These are phyloP conservation scores for Botrytis hyacinthi DNA, from an alignment of 2,329 filamentous ascomycete genomes.

Conservation along the genomic window DNA sequence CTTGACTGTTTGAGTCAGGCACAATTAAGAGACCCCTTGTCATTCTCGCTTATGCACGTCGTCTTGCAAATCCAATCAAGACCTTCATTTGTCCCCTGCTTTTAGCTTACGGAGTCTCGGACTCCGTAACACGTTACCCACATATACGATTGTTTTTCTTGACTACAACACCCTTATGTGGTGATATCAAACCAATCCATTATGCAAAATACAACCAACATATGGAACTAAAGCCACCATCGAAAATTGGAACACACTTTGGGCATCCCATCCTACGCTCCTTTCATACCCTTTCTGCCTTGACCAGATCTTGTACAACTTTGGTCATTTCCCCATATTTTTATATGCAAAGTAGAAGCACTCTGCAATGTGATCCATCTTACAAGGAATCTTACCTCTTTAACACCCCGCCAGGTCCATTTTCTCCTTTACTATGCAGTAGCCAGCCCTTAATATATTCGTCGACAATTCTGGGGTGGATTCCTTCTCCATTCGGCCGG, in stretches of 20 bases:
- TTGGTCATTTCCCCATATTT: slow-evolving; percentile 20
- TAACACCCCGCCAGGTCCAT: background rate
- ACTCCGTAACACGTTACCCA: slow-evolving; percentile 18
- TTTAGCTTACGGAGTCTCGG: slow-evolving; percentile 3
- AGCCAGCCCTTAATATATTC: background rate
- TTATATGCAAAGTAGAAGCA: slow-evolving; percentile 9
- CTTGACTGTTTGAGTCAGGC: background rate
- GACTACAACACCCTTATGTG: slow-evolving; percentile 1
- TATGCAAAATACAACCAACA: slow-evolving; percentile 4
- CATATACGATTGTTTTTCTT: background rate
- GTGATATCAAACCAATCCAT: slow-evolving; percentile 1
- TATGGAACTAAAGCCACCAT: slow-evolving; percentile 2
- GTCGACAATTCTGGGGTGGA: background rate
- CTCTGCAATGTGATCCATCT: slow-evolving; percentile 18
- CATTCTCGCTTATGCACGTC: slow-evolving; percentile 21
- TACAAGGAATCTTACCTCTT: background rate
- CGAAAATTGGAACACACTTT: background rate
- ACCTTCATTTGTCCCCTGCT: background rate
- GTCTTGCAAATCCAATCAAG: slow-evolving; percentile 15
- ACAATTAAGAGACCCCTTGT: background rate
- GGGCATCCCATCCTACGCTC: background rate
- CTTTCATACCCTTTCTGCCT: background rate
- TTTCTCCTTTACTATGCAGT: background rate
- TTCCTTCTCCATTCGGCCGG: slow-evolving; percentile 24
- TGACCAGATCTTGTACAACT: slow-evolving; percentile 5